Base-by-base conservation (phyloP, 2,329 filamentous ascomycete genomes). In the Chrysoporthe austroafricana region DNA sequence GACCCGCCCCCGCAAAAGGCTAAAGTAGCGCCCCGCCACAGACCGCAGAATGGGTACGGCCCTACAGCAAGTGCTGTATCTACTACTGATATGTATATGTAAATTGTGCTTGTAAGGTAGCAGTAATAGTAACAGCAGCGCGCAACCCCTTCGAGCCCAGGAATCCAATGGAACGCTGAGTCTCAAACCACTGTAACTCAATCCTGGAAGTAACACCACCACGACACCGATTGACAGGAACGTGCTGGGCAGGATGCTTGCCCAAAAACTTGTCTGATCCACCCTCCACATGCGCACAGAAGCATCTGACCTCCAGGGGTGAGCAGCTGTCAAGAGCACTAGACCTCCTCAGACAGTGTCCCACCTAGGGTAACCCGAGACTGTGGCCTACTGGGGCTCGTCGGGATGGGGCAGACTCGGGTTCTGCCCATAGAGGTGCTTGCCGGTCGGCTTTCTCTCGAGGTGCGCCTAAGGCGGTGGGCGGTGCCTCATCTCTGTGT, bases 1-100 rank as follows among this genome's bases (percentile, higher is more conserved):
- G 44, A 62, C 14, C 59, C 59, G 50, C 59, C 59, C 59, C 59
- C 59, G 44, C 59, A 50, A 50, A 61, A 62, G 21, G 59, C 59
- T 62, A 62, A 62, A 62, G 2, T 50, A 46, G 43, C 32, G 59
- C 59, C n/a, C 46, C 42, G 13, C 14, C 57, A 54, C 26, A 32
- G 13, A 16, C 36, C 21, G 14, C 26, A 54, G 50, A 26, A 21
- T 44, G 8, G n/a, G 39, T 26, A 26, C 26, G 26, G 26, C 26
- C 26, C 26, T 26, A 26, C 2, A 26, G 26, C 2, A 26, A 26
- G 26, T 26, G 26, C 26, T 26, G 2, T 26, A 26, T 26, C 26
- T 26, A 26, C 26, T 26, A 26, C 26, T 26, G 2, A 26, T 26
- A 26, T 0, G 26, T 26, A 26, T 26, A 26, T 26, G 26, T 26